Conservation (phyloP, 441 rosid genomes). For the Populus hybrid region DNA sequence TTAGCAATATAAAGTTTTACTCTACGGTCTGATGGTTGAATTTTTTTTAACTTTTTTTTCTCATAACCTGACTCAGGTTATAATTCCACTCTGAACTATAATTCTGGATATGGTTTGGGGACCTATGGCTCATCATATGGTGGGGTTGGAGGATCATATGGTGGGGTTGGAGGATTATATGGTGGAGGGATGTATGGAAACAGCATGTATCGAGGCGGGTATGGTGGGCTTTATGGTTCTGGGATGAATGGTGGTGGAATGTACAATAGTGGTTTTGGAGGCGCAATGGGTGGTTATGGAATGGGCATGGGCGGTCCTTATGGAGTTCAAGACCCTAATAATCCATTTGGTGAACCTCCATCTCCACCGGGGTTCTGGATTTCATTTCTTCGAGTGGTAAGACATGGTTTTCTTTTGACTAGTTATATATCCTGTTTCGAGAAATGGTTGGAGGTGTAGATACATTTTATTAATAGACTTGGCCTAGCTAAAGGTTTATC, state of each 20-base stretch:
- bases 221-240: slow-evolving; percentile 46
- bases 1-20: neutral
- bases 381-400: slow-evolving; percentile 70
- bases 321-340: slow-evolving; percentile 73
- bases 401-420: neutral
- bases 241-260: slow-evolving; percentile 50
- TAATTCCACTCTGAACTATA: neutral
- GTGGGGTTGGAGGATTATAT: too few species aligned
- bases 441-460: neutral
- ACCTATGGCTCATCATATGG: slow-evolving; percentile 40
- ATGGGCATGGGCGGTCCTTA: slow-evolving; percentile 66
- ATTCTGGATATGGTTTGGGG: slow-evolving; percentile 38
- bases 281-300: slow-evolving; percentile 68
- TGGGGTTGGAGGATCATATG: too few species aligned
- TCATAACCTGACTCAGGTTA: slow-evolving; percentile 18
- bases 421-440: neutral
- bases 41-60: neutral
- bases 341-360: slow-evolving; percentile 39
- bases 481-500: too few species aligned
- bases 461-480: neutral
- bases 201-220: slow-evolving; percentile 51
- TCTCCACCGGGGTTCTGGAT: slow-evolving; percentile 88
- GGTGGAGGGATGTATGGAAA: slow-evolving; percentile 31
- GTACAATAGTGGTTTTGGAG: slow-evolving; percentile 51
- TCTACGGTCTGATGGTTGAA: neutral